Conservation (phyloP, 2,329 filamentous ascomycete species). For the Hypoxylon sp. region DNA sequence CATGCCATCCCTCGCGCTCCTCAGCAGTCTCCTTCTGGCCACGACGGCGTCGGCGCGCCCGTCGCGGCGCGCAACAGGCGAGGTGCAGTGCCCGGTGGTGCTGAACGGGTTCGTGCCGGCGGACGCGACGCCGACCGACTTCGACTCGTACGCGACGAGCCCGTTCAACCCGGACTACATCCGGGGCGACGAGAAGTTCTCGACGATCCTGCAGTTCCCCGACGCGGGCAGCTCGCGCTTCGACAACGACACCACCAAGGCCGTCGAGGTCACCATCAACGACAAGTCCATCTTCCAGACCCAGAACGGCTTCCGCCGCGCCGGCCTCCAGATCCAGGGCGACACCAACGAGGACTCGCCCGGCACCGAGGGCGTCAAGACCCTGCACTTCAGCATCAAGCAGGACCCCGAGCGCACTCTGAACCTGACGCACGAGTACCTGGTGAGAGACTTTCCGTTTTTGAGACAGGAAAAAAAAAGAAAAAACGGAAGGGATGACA, state of each 20-base stretch:
- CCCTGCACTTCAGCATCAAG: slow-evolving; percentile 45
- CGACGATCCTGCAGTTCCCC: slow-evolving; percentile 42
- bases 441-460: slow-evolving; percentile 31
- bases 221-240: slow-evolving; percentile 48
- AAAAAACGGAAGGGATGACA: not conserved
- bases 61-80: slow-evolving; percentile 37
- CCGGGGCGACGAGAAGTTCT: slow-evolving; percentile 42
- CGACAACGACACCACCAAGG: slow-evolving; percentile 49
- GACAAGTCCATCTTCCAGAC: slow-evolving; percentile 55
- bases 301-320: slow-evolving; percentile 56
- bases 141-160: slow-evolving; percentile 45
- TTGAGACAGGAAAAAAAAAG: not conserved
- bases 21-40: slow-evolving; percentile 35
- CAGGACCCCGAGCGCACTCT: slow-evolving; percentile 42
- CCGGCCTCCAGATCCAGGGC: slow-evolving; percentile 52
- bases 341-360: slow-evolving; percentile 52
- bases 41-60: slow-evolving; percentile 29
- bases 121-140: slow-evolving; percentile 38
- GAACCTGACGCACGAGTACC: slow-evolving; percentile 47
- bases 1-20: slow-evolving; percentile 36
- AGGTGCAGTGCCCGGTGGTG: slow-evolving; percentile 41
- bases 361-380: slow-evolving; percentile 44
- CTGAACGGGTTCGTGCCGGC: slow-evolving; percentile 42
- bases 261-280: slow-evolving; percentile 55
- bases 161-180: slow-evolving; percentile 46